These are phyloP conservation scores for Verticillium nubilum DNA, from an alignment of 2,329 filamentous ascomycete species.

Conservation along the genomic window DNA sequence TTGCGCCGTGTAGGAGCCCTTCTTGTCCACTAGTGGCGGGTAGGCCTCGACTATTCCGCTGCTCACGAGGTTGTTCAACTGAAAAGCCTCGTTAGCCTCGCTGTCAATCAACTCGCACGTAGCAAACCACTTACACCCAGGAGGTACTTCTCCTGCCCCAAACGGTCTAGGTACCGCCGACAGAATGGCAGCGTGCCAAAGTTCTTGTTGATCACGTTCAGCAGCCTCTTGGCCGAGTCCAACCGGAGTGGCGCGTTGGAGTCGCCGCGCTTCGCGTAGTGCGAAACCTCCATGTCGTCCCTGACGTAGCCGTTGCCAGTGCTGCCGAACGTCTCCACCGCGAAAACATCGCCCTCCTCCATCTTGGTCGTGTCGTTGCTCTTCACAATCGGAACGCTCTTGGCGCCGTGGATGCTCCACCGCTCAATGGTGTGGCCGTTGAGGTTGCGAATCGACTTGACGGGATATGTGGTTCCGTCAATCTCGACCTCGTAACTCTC, in stretches of 20 bases:
- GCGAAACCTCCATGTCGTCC: conserved; percentile 79
- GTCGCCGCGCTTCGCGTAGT: conserved; percentile 74
- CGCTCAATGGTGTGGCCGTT: conserved; percentile 73
- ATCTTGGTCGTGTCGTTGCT: conserved; percentile 73
- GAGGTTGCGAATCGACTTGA: conserved; percentile 68
- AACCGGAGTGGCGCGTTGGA: conserved; percentile 72
- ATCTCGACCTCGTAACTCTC: conserved; percentile 72
- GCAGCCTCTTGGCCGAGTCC: conserved; percentile 75
- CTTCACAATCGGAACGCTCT: conserved; percentile 77
- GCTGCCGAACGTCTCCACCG: conserved; percentile 78
- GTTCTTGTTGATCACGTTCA: conserved; percentile 92
- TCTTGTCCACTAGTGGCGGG: conserved; percentile 82
- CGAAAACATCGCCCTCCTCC: conserved; percentile 79
- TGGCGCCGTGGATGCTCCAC: conserved; percentile 73
- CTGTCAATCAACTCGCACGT: conserved; percentile 22
- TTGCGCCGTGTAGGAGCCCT: conserved; percentile 91
- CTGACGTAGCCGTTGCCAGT: conserved; percentile 72
- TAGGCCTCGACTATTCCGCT: conserved; percentile 86
- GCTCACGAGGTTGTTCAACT: conserved; percentile 82
- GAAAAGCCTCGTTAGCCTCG: neutral
- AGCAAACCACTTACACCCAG: conserved; percentile 62
- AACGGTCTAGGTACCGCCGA: conserved; percentile 80
- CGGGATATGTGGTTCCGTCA: conserved; percentile 59
- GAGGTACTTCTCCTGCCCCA: conserved; percentile 94
- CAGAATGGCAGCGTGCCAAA: conserved; percentile 92